phyloP scores from a whole-genome alignment of 148 eudicot species.

The Amaranthus hypochondriacus region DNA sequence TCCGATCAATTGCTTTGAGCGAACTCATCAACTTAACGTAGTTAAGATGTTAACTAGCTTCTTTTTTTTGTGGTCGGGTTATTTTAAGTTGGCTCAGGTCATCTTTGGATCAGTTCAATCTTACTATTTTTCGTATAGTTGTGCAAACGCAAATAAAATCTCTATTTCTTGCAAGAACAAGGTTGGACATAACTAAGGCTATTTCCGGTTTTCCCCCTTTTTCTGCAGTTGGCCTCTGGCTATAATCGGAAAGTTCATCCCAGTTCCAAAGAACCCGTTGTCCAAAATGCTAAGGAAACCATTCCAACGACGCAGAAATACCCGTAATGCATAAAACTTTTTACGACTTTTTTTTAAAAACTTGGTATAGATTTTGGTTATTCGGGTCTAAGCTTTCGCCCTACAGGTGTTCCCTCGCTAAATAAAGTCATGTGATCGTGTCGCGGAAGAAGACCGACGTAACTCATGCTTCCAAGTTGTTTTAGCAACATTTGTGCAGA shows the following conservation, averaged over 20 bases:
- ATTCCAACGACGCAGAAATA: slow-evolving; percentile 43
- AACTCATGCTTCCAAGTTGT: not conserved
- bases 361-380: not conserved
- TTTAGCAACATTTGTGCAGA: slow-evolving; percentile 14
- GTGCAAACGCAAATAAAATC: too few species aligned
- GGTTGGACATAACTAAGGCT: slow-evolving; percentile 7
- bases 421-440: slow-evolving; percentile 13
- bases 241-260: slow-evolving; percentile 60
- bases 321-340: slow-evolving; percentile 28
- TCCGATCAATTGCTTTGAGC: too few species aligned
- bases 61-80: too few species aligned
- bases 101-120: too few species aligned
- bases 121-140: too few species aligned
- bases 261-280: slow-evolving; percentile 79
- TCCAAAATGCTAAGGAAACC: slow-evolving; percentile 54
- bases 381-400: slow-evolving; percentile 12
- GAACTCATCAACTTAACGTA: too few species aligned
- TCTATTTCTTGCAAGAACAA: not conserved
- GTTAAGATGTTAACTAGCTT: too few species aligned
- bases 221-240: slow-evolving; percentile 89
- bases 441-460: slow-evolving; percentile 9
- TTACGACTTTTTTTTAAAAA: not conserved
- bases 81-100: too few species aligned
- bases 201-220: not conserved
- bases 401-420: slow-evolving; percentile 14